phyloP scores from a whole-genome alignment of 2,329 filamentous ascomycete genomes.

The Colletotrichum falcatum region DNA sequence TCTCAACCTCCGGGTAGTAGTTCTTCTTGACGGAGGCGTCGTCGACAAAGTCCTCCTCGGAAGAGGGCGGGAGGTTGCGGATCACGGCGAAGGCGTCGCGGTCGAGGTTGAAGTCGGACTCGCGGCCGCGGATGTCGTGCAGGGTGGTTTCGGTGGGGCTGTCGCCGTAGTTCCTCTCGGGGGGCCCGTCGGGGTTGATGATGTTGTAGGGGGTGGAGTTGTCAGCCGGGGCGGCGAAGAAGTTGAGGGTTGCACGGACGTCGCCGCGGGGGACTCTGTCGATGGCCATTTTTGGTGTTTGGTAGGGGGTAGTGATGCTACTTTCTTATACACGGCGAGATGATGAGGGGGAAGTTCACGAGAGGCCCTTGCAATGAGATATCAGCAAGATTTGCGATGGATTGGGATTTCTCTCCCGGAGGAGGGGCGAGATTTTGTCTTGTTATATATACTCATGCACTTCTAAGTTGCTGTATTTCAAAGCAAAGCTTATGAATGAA shows the following conservation, averaged over 20 bases:
- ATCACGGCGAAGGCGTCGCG: constrained; percentile 80
- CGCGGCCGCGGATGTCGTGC: constrained; percentile 79
- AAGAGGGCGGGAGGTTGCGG: constrained; percentile 65
- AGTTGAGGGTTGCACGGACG: constrained; percentile 73
- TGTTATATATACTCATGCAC: constrained; percentile 1
- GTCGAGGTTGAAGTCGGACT: constrained; percentile 75
- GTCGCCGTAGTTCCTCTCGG: constrained; percentile 73
- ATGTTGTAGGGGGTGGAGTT: constrained; percentile 72
- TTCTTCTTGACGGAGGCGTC: constrained; percentile 75
- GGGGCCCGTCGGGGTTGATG: constrained; percentile 73
- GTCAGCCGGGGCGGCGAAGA: constrained; percentile 72
- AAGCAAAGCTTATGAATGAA: constrained; percentile 33
- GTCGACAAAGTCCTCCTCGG: constrained; percentile 72
- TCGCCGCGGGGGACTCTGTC: constrained; percentile 66
- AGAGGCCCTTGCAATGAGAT: not conserved
- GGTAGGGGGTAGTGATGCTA: constrained; percentile 6
- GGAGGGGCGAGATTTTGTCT: not conserved
- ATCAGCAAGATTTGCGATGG: not conserved
- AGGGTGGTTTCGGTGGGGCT: constrained; percentile 66
- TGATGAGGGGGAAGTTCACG: not conserved
- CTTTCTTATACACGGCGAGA: not conserved
- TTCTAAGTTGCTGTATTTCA: constrained; percentile 29
- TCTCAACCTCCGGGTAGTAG: constrained; percentile 89
- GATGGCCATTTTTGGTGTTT: constrained; percentile 51
- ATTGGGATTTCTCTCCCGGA: no score